Evolutionary conservation across 2,329 filamentous ascomycete species (phyloP).

Genomic region (Phyllosticta paracitricarpa): DNA sequence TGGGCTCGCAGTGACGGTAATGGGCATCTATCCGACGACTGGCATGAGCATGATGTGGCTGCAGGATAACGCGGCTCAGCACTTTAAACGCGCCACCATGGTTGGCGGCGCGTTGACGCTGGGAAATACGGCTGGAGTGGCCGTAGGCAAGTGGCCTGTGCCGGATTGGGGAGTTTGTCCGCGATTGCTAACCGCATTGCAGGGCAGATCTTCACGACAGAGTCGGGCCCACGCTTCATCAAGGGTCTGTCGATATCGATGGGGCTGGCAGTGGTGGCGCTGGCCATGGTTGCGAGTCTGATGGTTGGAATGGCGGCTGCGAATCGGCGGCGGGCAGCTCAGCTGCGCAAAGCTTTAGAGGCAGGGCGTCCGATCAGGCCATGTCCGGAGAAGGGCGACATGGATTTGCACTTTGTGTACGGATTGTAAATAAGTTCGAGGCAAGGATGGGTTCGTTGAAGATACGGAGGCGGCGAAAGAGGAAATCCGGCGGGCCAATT

Average conservation of each 20-base stretch:
- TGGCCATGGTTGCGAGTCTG: constrained; percentile 4
- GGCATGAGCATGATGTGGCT: constrained; percentile 11
- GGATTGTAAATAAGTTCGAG: background rate
- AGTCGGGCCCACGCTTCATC: constrained; percentile 7
- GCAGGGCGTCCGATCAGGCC: constrained; percentile 1
- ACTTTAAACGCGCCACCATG: constrained; percentile 9
- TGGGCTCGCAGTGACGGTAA: background rate
- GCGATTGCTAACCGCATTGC: background rate
- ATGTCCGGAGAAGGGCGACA: constrained; percentile 8
- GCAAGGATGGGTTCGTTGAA: background rate
- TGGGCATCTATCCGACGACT: constrained; percentile 7
- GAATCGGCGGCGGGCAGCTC: constrained; percentile 5
- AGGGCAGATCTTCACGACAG: constrained; percentile 8
- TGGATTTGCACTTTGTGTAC: constrained; percentile 9
- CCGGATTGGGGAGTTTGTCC: background rate
- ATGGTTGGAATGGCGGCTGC: constrained; percentile 7
- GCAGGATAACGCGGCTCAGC: constrained; percentile 9
- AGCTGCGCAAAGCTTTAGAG: constrained; percentile 6
- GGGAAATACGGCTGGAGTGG: constrained; percentile 9
- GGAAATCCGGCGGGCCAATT: background rate
- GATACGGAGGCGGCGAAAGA: background rate
- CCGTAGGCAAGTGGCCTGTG: background rate
- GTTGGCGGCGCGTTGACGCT: constrained; percentile 9
- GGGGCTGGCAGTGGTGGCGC: constrained; percentile 8
- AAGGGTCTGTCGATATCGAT: constrained; percentile 9